Evolutionary conservation across 192 early-diverging fungal genomes (phyloP).

Genomic region (Backusella westeae): DNA sequence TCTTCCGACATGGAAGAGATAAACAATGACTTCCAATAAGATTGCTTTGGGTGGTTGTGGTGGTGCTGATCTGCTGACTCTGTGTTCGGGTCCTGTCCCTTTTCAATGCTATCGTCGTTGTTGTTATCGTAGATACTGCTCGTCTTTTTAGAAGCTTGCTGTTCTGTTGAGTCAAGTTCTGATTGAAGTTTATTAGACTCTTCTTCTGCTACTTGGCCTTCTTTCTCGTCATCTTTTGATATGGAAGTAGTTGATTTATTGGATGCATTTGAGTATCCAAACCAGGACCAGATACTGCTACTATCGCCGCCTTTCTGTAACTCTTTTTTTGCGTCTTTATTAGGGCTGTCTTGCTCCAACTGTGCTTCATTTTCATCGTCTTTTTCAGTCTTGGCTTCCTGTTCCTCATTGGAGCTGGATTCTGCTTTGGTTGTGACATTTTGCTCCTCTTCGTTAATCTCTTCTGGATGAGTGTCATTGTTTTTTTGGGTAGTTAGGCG

Average conservation of each 20-base stretch:
- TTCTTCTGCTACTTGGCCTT: neutral
- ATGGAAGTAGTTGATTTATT: neutral
- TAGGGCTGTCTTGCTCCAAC: neutral
- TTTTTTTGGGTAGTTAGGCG: neutral
- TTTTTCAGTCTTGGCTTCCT: neutral
- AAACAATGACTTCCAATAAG: constrained; percentile 12
- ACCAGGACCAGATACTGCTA: neutral
- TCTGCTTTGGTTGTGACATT: neutral
- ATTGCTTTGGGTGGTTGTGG: neutral
- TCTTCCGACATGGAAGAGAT: neutral
- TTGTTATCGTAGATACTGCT: neutral
- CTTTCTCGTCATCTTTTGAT: neutral
- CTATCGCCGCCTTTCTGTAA: neutral
- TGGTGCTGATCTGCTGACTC: neutral
- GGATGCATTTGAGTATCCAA: neutral
- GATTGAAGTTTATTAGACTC: neutral
- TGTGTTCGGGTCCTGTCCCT: neutral
- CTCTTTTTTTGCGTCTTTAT: neutral
- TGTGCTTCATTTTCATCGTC: neutral
- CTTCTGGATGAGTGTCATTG: neutral
- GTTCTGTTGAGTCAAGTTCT: neutral
- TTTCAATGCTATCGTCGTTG: neutral
- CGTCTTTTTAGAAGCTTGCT: neutral
- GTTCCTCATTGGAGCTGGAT: neutral
- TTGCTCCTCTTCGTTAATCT: neutral